Conservation (phyloP, 1,139 yeast species). For the Debaryomycetaceae sp. region DNA sequence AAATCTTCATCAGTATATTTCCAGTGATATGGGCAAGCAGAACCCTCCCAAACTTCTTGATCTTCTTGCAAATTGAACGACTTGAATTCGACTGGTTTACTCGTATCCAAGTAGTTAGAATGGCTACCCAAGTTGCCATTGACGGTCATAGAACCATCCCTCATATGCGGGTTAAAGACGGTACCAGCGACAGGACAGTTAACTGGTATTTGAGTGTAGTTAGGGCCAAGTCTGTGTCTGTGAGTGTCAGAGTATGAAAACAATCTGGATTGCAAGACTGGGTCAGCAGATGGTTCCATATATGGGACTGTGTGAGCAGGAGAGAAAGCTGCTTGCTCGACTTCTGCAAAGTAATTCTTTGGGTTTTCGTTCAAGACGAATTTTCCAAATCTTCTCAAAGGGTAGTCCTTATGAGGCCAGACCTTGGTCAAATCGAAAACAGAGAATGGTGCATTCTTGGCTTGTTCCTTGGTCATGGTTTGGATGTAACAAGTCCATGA, state of each 20-base stretch:
- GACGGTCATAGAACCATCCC: slow-evolving; percentile 86
- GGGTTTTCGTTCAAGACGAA: slow-evolving; percentile 70
- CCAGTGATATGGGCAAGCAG: slow-evolving; percentile 91
- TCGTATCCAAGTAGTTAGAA: slow-evolving; percentile 73
- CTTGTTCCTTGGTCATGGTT: slow-evolving; percentile 65
- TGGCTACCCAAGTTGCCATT: slow-evolving; percentile 81
- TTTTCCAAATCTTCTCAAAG: slow-evolving; percentile 71
- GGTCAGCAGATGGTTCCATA: slow-evolving; percentile 82
- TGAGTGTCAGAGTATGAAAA: slow-evolving; percentile 88
- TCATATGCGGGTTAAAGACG: slow-evolving; percentile 59
- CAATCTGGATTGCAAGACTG: slow-evolving; percentile 79
- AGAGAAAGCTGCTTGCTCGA: slow-evolving; percentile 78
- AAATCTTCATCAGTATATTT: slow-evolving; percentile 63
- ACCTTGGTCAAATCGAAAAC: slow-evolving; percentile 72
- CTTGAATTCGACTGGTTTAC: slow-evolving; percentile 53
- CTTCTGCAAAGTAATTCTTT: slow-evolving; percentile 74
- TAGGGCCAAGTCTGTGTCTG: slow-evolving; percentile 58
- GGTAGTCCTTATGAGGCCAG: slow-evolving; percentile 78
- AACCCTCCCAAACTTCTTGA: slow-evolving; percentile 87
- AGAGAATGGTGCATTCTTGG: slow-evolving; percentile 57
- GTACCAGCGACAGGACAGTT: slow-evolving; percentile 55
- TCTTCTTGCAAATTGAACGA: slow-evolving; percentile 44
- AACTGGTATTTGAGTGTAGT: slow-evolving; percentile 72
- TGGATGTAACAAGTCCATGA: slow-evolving; percentile 65
- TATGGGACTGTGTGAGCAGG: slow-evolving; percentile 85